Percentiles rank a stretch among this genome's conserved stretches.
Evolutionary conservation across 2,329 filamentous ascomycete genomes (phyloP).

Genomic region (Alternaria triticina): DNA sequence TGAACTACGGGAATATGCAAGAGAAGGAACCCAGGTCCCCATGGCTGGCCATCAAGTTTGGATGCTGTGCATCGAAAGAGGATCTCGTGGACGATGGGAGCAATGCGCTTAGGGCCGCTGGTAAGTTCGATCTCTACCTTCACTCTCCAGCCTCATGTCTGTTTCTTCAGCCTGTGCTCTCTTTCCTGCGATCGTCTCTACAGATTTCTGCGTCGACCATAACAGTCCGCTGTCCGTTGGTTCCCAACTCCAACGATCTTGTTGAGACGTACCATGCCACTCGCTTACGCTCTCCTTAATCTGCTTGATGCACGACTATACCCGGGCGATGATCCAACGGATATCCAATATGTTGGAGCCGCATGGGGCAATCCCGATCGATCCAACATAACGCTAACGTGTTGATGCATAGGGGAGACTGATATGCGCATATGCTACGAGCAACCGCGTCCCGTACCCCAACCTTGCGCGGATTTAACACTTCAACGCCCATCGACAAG

Average conservation of each 20-base stretch:
- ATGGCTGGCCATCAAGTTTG: constrained; percentile 47
- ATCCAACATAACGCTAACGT: constrained; percentile 21
- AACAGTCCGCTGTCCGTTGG: neutral
- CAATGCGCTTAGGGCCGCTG: constrained; percentile 23
- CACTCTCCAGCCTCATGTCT: constrained; percentile 2
- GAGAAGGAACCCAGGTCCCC: constrained; percentile 22
- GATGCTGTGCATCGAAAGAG: constrained; percentile 47
- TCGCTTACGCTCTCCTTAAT: constrained; percentile 33
- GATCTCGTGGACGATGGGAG: constrained; percentile 35
- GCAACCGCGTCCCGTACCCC: constrained; percentile 37
- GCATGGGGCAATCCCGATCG: constrained; percentile 13
- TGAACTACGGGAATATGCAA: constrained; percentile 25
- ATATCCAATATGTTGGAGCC: constrained; percentile 12
- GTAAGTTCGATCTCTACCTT: constrained; percentile 33
- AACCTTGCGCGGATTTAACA: constrained; percentile 39
- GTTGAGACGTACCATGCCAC: constrained; percentile 26
- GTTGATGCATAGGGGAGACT: constrained; percentile 21
- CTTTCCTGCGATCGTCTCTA: neutral
- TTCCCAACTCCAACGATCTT: constrained; percentile 11
- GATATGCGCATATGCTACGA: constrained; percentile 44
- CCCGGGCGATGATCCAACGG: constrained; percentile 15
- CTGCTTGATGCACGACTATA: constrained; percentile 24
- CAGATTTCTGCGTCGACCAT: neutral
- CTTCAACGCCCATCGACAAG: constrained; percentile 42
- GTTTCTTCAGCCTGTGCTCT: neutral